phyloP scores from a whole-genome alignment of 345 rosid genomes.

The Draba incana region DNA sequence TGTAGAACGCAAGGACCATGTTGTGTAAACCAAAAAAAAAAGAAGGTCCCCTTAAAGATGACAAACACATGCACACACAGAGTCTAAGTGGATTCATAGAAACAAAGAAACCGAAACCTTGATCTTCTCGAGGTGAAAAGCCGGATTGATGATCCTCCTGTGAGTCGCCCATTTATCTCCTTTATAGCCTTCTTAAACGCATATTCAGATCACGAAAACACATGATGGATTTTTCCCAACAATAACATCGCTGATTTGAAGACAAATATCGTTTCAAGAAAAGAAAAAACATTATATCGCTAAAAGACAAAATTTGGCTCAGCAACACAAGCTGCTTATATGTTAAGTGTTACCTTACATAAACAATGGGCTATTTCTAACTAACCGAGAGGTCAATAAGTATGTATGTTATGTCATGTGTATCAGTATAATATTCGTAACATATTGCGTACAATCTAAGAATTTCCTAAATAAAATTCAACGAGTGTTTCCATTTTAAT shows the following conservation, averaged over 20 bases:
- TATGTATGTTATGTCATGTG: not conserved
- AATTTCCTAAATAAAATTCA: not conserved
- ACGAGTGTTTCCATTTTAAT: not conserved
- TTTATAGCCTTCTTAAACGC: conserved; percentile 10
- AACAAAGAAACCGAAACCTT: conserved; percentile 40
- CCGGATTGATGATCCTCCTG: conserved; percentile 57
- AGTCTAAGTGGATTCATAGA: not conserved
- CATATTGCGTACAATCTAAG: not conserved
- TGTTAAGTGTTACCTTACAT: no score
- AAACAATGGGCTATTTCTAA: no score
- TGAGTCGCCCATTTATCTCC: conserved; percentile 57
- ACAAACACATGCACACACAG: no score
- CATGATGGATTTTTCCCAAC: no score
- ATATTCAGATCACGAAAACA: no score
- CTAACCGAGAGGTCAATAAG: no score
- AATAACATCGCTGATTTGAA: no score
- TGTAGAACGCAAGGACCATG: conserved; percentile 44
- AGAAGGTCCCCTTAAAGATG: not conserved
- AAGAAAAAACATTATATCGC: no score
- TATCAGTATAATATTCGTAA: not conserved
- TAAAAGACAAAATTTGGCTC: no score
- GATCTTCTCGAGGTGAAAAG: conserved; percentile 54
- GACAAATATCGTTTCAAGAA: no score
- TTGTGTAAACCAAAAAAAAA: conserved; percentile 33
- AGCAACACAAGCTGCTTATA: no score